Base-by-base conservation (phyloP, 345 rosid genomes). In the Zanthoxylum bungeanum region DNA sequence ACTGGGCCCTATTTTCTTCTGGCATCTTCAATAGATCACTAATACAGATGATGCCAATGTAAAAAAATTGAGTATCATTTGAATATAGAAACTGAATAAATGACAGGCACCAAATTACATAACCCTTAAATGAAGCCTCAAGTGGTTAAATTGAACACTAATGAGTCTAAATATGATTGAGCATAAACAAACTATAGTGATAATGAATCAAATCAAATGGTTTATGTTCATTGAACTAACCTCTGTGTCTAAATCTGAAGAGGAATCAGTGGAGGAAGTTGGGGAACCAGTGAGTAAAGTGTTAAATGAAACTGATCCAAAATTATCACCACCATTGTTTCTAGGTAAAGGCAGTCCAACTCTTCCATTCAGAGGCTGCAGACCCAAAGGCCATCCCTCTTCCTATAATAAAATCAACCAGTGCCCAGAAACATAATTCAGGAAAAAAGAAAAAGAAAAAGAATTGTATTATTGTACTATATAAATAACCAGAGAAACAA, bases 181-280 rank as follows among this genome's bases (percentile, higher is more conserved):
- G 44, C 37, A 47, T 27, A 55, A 53, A 58, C 24, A 21, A 58
- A 59, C 64, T 62, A 65, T 31, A 12, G 21, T 12, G 10, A 62
- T 11, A 60, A 10, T 22, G 47, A 36, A 37, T 36, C 28, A 37
- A 36, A 37, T 36, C 28, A 37, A 22, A 21, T 4, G 12, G 47
- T 39, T 14, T 47, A 55, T 55, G 74, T 31, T 44, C 53, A 12
- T 60, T 55, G n/a, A 28, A 80, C 89, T 82, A 73, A 88, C 90
- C 88, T 81, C 83, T 1, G 89, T 81, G 80, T 86, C 89, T 60
- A 86, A 82, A 80, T 85, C 89, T 17, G 88, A 85, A 0, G 86
- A 84, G 34, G 81, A 80, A 80, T 76, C 88, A 0, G 81, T 74
- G 14, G 79, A 79, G 24, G 85, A 81, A 68, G 70, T 67, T 25